Base-by-base conservation (phyloP, 352 stramenopile species). In the Paralagenidium karlingii region DNA sequence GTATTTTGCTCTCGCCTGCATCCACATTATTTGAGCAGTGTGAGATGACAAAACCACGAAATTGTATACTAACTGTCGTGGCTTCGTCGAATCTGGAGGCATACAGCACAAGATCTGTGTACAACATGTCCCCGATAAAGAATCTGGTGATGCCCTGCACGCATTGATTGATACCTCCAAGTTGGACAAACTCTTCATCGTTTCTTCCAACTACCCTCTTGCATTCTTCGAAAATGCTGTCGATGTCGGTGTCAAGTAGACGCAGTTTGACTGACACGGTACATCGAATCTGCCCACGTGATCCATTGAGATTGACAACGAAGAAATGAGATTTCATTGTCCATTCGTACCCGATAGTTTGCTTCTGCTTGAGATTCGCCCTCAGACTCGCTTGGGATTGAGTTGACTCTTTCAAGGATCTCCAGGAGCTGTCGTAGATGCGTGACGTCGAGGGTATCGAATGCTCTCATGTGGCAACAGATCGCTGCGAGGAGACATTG, bases 221-320 rank as follows among this genome's bases (percentile, higher is more conserved):
- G 38, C 75, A 88, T 15, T 82, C 22, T 19, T 68, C 43, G 44
- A 75, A 49, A 10, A 88, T 54, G 1, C 34, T 48, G 27, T 66
- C 61, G 5, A 65, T 64, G 40, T 86, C 49, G n/a, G 55, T 11
- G 24, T 88, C 69, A n/a, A 63, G 60, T 8, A 77, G 51, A 20
- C 71, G 43, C 26, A 88, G 47, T 43, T 84, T 77, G 40, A 71
- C 55, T 3, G 64, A 57, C 28, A 88, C n/a, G n/a, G n/a, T n/a
- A n/a, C n/a, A n/a, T n/a, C n/a, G n/a, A n/a, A n/a, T n/a, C n/a
- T n/a, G n/a, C n/a, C n/a, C n/a, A n/a, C n/a, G n/a, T n/a, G n/a
- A n/a, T n/a, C n/a, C n/a, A n/a, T n/a, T n/a, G n/a, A n/a, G n/a
- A n/a, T n/a, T n/a, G n/a, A n/a, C n/a, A n/a, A n/a, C n/a, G n/a